Base-by-base conservation (phyloP, 164 flowering plant genomes). In the Stephania yunnanensis region DNA sequence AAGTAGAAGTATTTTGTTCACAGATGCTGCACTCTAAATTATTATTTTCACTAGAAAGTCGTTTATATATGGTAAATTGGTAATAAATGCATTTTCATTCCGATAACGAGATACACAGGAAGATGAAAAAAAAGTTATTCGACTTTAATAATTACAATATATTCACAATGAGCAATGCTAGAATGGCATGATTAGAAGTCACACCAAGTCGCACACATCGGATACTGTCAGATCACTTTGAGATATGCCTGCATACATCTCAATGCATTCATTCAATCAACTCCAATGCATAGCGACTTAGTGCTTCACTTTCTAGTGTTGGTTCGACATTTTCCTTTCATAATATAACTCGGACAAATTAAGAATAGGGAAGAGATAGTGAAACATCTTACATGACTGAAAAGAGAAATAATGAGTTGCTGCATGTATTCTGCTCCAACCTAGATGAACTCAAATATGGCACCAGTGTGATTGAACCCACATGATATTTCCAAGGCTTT, bases 401-500 rank as follows among this genome's bases (percentile, higher is more conserved):
- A 6, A 63, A 1, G 25, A 58, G 5, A 25, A 48, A 4, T 68
- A 44, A 45, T 10, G 31, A 36, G 19, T 30, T 68, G 48, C 42
- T 50, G 46, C 71, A 46, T 63, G 19, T 50, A 5, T 69, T 20
- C 22, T 68, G 19, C 25, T 44, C 29, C 71, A 19, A 17, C 31
- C 80, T 81, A 81, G 4, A 55, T 63, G 78, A 77, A 79, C 78
- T 91, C 93, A 4, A 95, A 78, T 75, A 95, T 82, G 72, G 94
- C 98, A 66, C 92, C 99, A 4, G 98, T 91, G 80, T 95, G 99
- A 79, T 95, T 95, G 84, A 93, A 93, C 52, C 99, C 99, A 67
- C 98, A 95, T 1, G 99, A 95, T 36, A 95, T 85, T 65, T 89
- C 81, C 71, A 91, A 46, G 45, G 90, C 97, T 79, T 80, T 92